These are phyloP conservation scores for Amanita thiersii DNA, from an alignment of 768 basidiomycete species.

Conservation along the genomic window DNA sequence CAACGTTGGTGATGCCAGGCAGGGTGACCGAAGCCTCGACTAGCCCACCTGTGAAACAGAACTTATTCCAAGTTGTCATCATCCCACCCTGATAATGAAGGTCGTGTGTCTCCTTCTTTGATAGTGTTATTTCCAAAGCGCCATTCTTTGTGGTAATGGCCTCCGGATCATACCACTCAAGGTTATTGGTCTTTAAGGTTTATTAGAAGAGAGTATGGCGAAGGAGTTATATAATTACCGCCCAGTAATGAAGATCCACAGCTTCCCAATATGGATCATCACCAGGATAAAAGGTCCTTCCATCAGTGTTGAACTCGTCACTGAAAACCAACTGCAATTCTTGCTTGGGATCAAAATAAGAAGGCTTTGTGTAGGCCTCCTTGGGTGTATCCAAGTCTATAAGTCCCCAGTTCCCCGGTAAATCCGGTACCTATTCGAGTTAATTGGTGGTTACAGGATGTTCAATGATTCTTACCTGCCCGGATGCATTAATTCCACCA, in stretches of 20 bases:
- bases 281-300: slow-evolving; percentile 77
- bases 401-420: slow-evolving; percentile 58
- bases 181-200: slow-evolving; percentile 46
- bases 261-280: slow-evolving; percentile 93
- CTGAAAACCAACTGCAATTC: slow-evolving; percentile 71
- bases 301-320: slow-evolving; percentile 80
- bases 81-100: slow-evolving; percentile 69
- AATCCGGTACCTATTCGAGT: slow-evolving; percentile 38
- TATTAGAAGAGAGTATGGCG: background rate
- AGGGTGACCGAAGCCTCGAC: slow-evolving; percentile 61
- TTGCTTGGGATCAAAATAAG: slow-evolving; percentile 44
- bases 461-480: slow-evolving; percentile 39
- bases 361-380: slow-evolving; percentile 41
- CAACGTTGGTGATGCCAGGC: slow-evolving; percentile 58
- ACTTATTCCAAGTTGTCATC: slow-evolving; percentile 78
- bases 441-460: slow-evolving; percentile 1
- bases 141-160: slow-evolving; percentile 71
- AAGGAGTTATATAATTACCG: slow-evolving; percentile 22
- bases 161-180: slow-evolving; percentile 88
- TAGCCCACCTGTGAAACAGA: slow-evolving; percentile 89
- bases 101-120: slow-evolving; percentile 55
- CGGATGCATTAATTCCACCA: slow-evolving; percentile 69
- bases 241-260: slow-evolving; percentile 74
- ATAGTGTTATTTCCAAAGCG: slow-evolving; percentile 67
- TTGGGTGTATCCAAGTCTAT: slow-evolving; percentile 74